phyloP scores from a whole-genome alignment of 2,329 filamentous ascomycete genomes.

The Zymoseptoria brevis region DNA sequence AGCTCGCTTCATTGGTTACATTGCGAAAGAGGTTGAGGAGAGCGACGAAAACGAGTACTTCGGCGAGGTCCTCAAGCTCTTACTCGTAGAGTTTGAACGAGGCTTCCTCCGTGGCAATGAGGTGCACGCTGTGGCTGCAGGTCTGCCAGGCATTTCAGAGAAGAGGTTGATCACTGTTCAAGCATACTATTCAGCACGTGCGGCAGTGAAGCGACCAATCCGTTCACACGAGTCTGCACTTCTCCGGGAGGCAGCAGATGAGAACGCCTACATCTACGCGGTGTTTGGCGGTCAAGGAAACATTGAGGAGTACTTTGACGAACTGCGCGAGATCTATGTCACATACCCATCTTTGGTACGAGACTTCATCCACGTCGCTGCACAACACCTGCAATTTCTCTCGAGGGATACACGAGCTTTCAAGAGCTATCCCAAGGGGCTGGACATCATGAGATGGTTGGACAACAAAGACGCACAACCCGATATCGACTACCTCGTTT shows the following conservation, averaged over 20 bases:
- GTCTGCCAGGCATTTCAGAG: slow-evolving; percentile 77
- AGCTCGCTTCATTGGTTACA: slow-evolving; percentile 83
- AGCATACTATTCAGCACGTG: slow-evolving; percentile 84
- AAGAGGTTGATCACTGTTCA: slow-evolving; percentile 89
- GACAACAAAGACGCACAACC: slow-evolving; percentile 82
- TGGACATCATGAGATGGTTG: slow-evolving; percentile 91
- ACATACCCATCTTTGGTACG: slow-evolving; percentile 89
- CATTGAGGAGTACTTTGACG: slow-evolving; percentile 99
- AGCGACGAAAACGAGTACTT: slow-evolving; percentile 90
- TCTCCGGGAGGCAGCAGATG: slow-evolving; percentile 77
- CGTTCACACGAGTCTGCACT: slow-evolving; percentile 91
- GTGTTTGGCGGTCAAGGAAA: slow-evolving; percentile 97
- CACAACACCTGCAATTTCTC: slow-evolving; percentile 78
- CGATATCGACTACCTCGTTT: slow-evolving; percentile 88
- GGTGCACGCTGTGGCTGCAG: slow-evolving; percentile 80
- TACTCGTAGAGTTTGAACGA: slow-evolving; percentile 93
- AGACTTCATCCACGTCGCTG: slow-evolving; percentile 71
- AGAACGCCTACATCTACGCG: slow-evolving; percentile 76
- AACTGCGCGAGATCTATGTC: slow-evolving; percentile 81
- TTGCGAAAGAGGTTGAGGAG: slow-evolving; percentile 81
- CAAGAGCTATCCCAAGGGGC: slow-evolving; percentile 95
- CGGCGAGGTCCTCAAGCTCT: slow-evolving; percentile 83
- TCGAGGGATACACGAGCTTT: slow-evolving; percentile 76
- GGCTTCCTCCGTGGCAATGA: slow-evolving; percentile 93
- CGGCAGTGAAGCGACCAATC: slow-evolving; percentile 75